phyloP scores from a whole-genome alignment of 768 basidiomycete species.

The Exidia glandulosa region DNA sequence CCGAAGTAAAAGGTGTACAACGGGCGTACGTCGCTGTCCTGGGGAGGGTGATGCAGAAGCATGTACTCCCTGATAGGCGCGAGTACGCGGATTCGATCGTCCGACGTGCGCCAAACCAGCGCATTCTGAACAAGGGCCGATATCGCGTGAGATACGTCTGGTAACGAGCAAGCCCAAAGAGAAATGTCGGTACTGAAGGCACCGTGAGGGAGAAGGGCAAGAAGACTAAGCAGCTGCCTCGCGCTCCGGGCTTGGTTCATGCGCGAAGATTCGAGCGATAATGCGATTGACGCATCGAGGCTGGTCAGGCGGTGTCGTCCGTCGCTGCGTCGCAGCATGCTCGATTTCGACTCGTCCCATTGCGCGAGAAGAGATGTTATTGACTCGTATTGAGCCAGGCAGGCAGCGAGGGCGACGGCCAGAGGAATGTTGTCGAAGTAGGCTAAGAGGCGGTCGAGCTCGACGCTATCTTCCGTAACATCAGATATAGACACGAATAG shows the following conservation, averaged over 20 bases:
- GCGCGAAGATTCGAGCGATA: constrained; percentile 22
- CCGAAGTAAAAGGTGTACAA: not conserved
- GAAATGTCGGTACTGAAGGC: constrained; percentile 6
- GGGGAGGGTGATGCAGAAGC: constrained; percentile 8
- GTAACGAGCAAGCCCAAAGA: constrained; percentile 6
- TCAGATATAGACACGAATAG: constrained; percentile 12
- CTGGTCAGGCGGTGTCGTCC: constrained; percentile 14
- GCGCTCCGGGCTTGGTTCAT: constrained; percentile 16
- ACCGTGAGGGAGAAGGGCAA: constrained; percentile 22
- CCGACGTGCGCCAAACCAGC: constrained; percentile 10
- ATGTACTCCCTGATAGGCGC: constrained; percentile 14
- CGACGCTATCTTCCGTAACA: constrained; percentile 7
- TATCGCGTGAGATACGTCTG: constrained; percentile 3
- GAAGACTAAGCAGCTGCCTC: constrained; percentile 14
- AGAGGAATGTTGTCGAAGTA: constrained; percentile 13
- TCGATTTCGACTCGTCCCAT: constrained; percentile 11
- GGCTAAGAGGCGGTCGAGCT: constrained; percentile 8
- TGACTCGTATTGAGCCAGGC: constrained; percentile 10
- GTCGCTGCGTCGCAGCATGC: constrained; percentile 8
- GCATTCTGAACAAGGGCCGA: constrained; percentile 11
- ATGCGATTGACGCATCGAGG: constrained; percentile 20
- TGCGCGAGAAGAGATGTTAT: constrained; percentile 8
- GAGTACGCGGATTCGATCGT: constrained; percentile 11
- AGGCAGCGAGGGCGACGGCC: constrained; percentile 12
- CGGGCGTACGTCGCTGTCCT: not conserved